Evolutionary conservation across 106 monocot species (phyloP).

Genomic region (Dactylorhiza incarnata): DNA sequence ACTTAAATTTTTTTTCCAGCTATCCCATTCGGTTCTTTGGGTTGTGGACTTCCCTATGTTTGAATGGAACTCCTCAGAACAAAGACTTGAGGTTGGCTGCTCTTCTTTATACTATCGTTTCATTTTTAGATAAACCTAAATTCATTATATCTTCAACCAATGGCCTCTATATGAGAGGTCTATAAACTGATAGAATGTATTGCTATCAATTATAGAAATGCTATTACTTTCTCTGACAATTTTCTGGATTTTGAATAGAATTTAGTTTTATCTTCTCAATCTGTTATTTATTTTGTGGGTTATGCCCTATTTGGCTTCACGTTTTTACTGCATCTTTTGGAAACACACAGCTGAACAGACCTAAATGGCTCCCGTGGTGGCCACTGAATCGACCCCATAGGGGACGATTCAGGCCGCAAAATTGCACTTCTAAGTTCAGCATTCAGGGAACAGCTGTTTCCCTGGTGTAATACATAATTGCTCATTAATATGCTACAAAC

Average conservation of each 20-base stretch:
- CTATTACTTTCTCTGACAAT: background rate
- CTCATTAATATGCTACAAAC: too few relatives aligned
- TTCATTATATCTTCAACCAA: background rate
- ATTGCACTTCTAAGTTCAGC: too few relatives aligned
- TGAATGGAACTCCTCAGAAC: slow-evolving; percentile 89
- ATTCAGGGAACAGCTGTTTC: too few relatives aligned
- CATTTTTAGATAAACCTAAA: background rate
- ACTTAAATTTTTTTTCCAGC: slow-evolving; percentile 22
- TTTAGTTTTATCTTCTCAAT: background rate
- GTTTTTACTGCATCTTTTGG: too few relatives aligned
- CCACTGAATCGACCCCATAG: too few relatives aligned
- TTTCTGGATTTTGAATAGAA: background rate
- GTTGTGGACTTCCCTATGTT: slow-evolving; percentile 97
- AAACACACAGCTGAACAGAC: too few relatives aligned
- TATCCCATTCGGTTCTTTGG: slow-evolving; percentile 86
- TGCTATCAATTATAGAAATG: background rate
- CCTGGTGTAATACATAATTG: too few relatives aligned
- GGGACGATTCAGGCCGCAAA: too few relatives aligned
- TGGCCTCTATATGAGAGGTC: background rate
- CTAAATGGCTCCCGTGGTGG: too few relatives aligned
- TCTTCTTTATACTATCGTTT: background rate
- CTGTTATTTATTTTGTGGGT: background rate
- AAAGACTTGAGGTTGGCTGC: slow-evolving; percentile 66
- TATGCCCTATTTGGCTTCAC: background rate
- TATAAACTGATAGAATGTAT: background rate